Base-by-base conservation (phyloP, 1,284 basidiomycete genomes). In the Ganoderma leucocontextum region DNA sequence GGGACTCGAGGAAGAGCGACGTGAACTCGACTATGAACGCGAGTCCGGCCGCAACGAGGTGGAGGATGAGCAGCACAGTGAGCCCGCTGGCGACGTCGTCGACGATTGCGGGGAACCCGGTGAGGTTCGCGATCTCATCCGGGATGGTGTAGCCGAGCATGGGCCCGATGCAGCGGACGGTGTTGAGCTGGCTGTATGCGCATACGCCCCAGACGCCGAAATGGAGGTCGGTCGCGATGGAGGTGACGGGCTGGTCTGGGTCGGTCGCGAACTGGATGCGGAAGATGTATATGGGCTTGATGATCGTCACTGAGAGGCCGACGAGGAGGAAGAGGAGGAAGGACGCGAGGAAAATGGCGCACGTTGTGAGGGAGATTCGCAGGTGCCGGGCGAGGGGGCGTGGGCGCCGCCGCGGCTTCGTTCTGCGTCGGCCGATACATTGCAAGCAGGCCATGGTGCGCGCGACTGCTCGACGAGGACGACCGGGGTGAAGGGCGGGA, bases 131-230 rank as follows among this genome's bases (percentile, higher is more conserved):
- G 44, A 80, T 66, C 44, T 71, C 71, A 15, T 76, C 62, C 25
- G 78, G 76, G 52, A 82, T 74, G 35, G 75, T 74, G 70, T 83
- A 82, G 4, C 82, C 91, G 2, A 93, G 82, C 67, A 80, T 78
- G 6, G 90, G 89, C 15, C 86, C 86, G 41, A 84, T 82, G 76
- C 92, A 93, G 38, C 79, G 63, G 4, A 84, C 85, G 62, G 81
- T 66, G 67, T 79, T 78, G 57, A 76, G 69, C 36, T 73, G 77
- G 72, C 82, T 84, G 12, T 80, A 82, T 0, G 88, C 87, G 78
- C 92, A 94, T 53, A 90, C 82, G 1, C 92, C 92, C 91, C 91
- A 94, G 6, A 93, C 89, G 2, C 92, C 92, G 71, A 93, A 92
- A 41, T 86, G 83, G 29, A 93, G 77, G 70, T 84, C 82, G 2